A percentile compares a stretch with the other conserved stretches of the same genome.
Evolutionary conservation across 2,329 filamentous ascomycete species (phyloP).

Genomic region (Botryotinia calthae): DNA sequence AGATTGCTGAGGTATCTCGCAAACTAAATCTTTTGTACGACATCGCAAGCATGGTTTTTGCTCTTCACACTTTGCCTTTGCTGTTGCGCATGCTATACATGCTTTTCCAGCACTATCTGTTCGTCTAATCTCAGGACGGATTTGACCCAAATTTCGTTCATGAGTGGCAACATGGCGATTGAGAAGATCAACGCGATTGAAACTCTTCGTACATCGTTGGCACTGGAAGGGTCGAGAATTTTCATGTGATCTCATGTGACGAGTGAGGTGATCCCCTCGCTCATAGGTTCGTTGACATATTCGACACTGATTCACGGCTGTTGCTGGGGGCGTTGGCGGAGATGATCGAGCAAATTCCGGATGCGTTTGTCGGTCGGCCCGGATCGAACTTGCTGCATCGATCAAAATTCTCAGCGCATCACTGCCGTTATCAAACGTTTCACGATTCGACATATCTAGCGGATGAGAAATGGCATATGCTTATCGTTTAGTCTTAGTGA

Average conservation of each 20-base stretch:
- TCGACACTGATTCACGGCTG: slow-evolving; percentile 22
- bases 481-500: neutral
- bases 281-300: slow-evolving; percentile 29
- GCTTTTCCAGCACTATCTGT: slow-evolving; percentile 26
- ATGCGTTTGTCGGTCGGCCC: neutral
- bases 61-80: slow-evolving; percentile 30
- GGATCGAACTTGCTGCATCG: neutral
- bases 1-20: slow-evolving; percentile 4
- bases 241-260: slow-evolving; percentile 29
- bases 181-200: slow-evolving; percentile 21
- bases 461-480: too few relatives aligned
- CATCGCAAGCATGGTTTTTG: slow-evolving; percentile 30
- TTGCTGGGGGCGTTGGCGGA: neutral
- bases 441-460: neutral
- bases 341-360: neutral
- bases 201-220: slow-evolving; percentile 28
- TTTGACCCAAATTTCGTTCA: slow-evolving; percentile 18
- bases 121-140: slow-evolving; percentile 1
- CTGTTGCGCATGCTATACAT: slow-evolving; percentile 26
- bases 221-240: slow-evolving; percentile 28
- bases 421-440: neutral
- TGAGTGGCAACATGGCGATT: slow-evolving; percentile 26
- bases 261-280: slow-evolving; percentile 25
- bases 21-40: slow-evolving; percentile 24
- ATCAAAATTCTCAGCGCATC: neutral